A percentile compares a stretch with the other conserved stretches of the same genome.
Evolutionary conservation across 495 filamentous ascomycete genomes (phyloP).

Genomic region (Penicillium coprophilum): DNA sequence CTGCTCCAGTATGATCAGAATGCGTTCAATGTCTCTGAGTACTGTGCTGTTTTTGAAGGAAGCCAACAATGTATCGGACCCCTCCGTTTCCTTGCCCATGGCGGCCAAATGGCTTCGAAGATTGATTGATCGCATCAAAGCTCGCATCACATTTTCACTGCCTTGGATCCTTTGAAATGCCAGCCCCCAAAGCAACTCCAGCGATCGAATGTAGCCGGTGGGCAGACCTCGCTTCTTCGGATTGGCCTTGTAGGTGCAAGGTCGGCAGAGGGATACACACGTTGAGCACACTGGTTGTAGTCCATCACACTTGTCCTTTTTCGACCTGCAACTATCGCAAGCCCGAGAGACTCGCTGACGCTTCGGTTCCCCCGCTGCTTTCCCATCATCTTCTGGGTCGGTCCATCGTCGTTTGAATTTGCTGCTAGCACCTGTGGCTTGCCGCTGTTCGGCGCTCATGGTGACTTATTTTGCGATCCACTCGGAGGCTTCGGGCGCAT

Average conservation of each 20-base stretch:
- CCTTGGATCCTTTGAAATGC: conserved; percentile 44
- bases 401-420: conserved; percentile 40
- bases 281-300: conserved; percentile 61
- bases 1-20: conserved; percentile 48
- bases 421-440: conserved; percentile 31
- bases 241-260: conserved; percentile 65
- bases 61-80: conserved; percentile 47
- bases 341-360: conserved; percentile 59
- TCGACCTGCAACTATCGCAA: conserved; percentile 65
- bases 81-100: conserved; percentile 47
- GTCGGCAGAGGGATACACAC: conserved; percentile 57
- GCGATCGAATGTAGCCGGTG: conserved; percentile 44
- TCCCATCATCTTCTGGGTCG: conserved; percentile 35
- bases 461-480: conserved; percentile 41
- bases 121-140: conserved; percentile 40
- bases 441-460: conserved; percentile 47
- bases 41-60: conserved; percentile 57
- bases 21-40: conserved; percentile 51
- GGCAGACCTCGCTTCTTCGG: conserved; percentile 66
- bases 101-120: conserved; percentile 43
- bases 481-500: conserved; percentile 33
- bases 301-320: conserved; percentile 68
- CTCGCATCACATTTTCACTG: conserved; percentile 46
- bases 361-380: conserved; percentile 35
- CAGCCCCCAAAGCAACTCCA: conserved; percentile 45